A percentile compares a stretch with the other conserved stretches of the same genome.
These are phyloP conservation scores for Starmerella etchellsii DNA, from an alignment of 805 yeast species.

Conservation along the genomic window DNA sequence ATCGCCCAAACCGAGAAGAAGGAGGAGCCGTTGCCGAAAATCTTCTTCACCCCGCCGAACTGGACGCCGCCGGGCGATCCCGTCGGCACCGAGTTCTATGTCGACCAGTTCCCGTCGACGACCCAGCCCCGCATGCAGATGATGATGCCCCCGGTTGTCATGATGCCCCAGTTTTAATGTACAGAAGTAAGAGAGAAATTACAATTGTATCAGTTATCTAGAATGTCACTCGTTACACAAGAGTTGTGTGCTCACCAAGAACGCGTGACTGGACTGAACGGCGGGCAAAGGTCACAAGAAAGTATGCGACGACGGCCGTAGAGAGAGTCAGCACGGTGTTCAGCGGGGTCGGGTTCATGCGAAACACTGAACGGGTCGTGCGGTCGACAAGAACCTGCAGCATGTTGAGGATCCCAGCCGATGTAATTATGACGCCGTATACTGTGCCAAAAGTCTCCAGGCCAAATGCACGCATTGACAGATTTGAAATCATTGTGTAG, in stretches of 20 bases:
- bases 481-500: slow-evolving; percentile 85
- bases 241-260: too few species aligned
- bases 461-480: slow-evolving; percentile 85
- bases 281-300: not conserved
- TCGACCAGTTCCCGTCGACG: slow-evolving; percentile 14
- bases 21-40: slow-evolving; percentile 22
- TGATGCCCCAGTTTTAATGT: slow-evolving; percentile 6
- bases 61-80: slow-evolving; percentile 10
- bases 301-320: slow-evolving; percentile 23
- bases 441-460: slow-evolving; percentile 83
- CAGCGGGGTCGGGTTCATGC: slow-evolving; percentile 70
- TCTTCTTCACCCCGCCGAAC: slow-evolving; percentile 17
- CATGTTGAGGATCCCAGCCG: slow-evolving; percentile 71
- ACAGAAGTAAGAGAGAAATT: too few species aligned
- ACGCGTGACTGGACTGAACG: too few species aligned
- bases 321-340: slow-evolving; percentile 42
- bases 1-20: slow-evolving; percentile 26
- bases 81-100: slow-evolving; percentile 7
- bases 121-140: slow-evolving; percentile 7
- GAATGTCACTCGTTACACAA: too few species aligned
- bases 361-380: slow-evolving; percentile 51
- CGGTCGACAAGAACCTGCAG: slow-evolving; percentile 57
- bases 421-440: slow-evolving; percentile 72
- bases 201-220: too few species aligned
- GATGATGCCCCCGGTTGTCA: slow-evolving; percentile 6